Base-by-base conservation (phyloP, 139 green algal species). In the Pedinophyceae sp. region DNA sequence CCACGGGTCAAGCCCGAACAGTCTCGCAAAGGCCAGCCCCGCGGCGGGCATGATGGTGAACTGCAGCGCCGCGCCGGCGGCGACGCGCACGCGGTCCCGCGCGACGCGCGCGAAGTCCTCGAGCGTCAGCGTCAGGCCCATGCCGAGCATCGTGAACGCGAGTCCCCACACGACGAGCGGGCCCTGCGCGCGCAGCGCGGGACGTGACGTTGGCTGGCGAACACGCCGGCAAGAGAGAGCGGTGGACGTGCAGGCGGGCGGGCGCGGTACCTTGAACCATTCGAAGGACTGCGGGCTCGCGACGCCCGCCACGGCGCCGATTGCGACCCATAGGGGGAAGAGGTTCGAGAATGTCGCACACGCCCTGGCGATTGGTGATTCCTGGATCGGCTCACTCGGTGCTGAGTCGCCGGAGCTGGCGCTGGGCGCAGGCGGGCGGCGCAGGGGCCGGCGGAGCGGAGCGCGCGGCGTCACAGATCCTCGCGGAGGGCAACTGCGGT, bases 41-140 rank as follows among this genome's bases (percentile, higher is more conserved):
- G 61, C 5, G 23, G 61, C 2, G 18, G 62, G 62, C 62, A 70
- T 70, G 27, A 70, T 38, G 50, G 43, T 62, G 43, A 66, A 70
- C 57, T 70, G 62, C 3, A 62, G 59, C 18, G 34, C 40, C 16
- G 29, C 52, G 25, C 62, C 62, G 20, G 58, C 22, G 5, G 41
- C 18, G 27, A 65, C 38, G 22, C 46, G 18, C 50, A 7, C 34
- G 10, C 10, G 34, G 10, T 13, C 10, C 34, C 13, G 10, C 10
- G 34, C 34, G 10, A 43, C 34, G 10, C 13, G 10, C 10, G 10
- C 10, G 34, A 43, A 43, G 13, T 65, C 62, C 4, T 45, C 27
- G 10, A 50, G 3, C n/a, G 20, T 43, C 27, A 70, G 30, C 15
- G 62, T 70, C 23, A 61, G 41, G 26, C 62, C 62, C 62, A 70